Evolutionary conservation across 2,329 filamentous ascomycete genomes (phyloP), one percentile per base, ranked within the genome.

Genomic region (Epichloe scottii): DNA sequence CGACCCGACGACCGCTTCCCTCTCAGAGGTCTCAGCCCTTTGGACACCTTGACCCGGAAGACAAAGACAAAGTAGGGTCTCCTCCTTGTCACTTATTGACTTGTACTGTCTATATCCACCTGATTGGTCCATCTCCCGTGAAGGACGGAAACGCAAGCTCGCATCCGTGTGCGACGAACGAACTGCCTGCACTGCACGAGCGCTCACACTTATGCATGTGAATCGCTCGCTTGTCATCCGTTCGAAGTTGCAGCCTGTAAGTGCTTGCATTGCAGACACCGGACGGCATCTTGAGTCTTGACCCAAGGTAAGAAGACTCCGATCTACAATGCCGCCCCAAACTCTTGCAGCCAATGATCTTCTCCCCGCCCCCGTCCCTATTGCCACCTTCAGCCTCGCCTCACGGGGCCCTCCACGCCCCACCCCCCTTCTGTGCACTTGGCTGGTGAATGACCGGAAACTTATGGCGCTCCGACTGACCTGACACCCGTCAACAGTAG

Each of bases 41-140:
- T 10, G 30, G 8, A 10, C 3, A 30, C 30, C 11, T 11, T 30
- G 26, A 30, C 8, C 8, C 10, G 15, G 15, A 2, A 45, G 21
- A 45, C 6, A 33, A 15, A 44, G 5, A 41, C 26, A 35, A 33
- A 35, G 30, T 15, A 38, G 37, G 37, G 23, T 10, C 37, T 39
- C 37, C 39, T 39, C 37, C 39, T 39, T n/a, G 23, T 40, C 46
- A 11, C 19, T 21, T 48, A 19, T 6, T 3, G 26, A 30, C 1
- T 30, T 30, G 26, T 30, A 1, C 26, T 30, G 26, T 30, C 26
- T 7, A 3, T 26, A 48, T 39, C 10, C 35, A 12, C 37, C 49
- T 47, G 49, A 37, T 51, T 43, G 43, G 49, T 47, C 19, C 43
- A 23, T 19, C 8, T 46, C 41, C 21, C 43, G 49, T 35, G 17